phyloP scores from a whole-genome alignment of 1,284 basidiomycete genomes.

The Puccinia novopanici region DNA sequence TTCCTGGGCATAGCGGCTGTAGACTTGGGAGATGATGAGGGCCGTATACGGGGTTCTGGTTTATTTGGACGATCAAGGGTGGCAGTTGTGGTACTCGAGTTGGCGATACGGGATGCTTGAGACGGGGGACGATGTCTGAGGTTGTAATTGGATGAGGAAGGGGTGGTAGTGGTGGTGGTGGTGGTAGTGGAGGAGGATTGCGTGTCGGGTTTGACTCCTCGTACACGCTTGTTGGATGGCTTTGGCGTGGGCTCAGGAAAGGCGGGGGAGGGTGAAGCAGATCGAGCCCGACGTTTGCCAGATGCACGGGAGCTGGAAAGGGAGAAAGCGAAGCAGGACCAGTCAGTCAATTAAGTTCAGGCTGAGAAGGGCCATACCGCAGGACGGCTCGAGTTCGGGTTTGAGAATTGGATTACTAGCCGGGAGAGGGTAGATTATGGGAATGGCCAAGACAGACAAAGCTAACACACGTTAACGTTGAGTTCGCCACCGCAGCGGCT shows the following conservation, averaged over 20 bases:
- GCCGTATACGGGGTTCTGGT: slow-evolving; percentile 2
- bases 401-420: not conserved
- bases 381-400: not conserved
- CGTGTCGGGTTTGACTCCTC: slow-evolving; percentile 34
- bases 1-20: slow-evolving; percentile 38
- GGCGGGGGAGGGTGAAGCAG: slow-evolving; percentile 44
- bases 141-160: slow-evolving; percentile 32
- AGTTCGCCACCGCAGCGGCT: slow-evolving; percentile 50
- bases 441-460: slow-evolving; percentile 1
- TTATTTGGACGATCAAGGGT: not conserved
- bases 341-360: not conserved
- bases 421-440: not conserved
- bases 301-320: slow-evolving; percentile 46
- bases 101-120: slow-evolving; percentile 15
- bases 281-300: slow-evolving; percentile 51
- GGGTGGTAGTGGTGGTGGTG: slow-evolving; percentile 10
- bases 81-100: not conserved
- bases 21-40: slow-evolving; percentile 21
- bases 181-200: slow-evolving; percentile 19
- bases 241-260: slow-evolving; percentile 39
- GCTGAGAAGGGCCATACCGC: not conserved
- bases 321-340: not conserved
- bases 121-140: slow-evolving; percentile 32
- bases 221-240: slow-evolving; percentile 44
- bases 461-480: slow-evolving; percentile 44